phyloP scores from a whole-genome alignment of 2,329 filamentous ascomycete species.

The Shiraia sp. region DNA sequence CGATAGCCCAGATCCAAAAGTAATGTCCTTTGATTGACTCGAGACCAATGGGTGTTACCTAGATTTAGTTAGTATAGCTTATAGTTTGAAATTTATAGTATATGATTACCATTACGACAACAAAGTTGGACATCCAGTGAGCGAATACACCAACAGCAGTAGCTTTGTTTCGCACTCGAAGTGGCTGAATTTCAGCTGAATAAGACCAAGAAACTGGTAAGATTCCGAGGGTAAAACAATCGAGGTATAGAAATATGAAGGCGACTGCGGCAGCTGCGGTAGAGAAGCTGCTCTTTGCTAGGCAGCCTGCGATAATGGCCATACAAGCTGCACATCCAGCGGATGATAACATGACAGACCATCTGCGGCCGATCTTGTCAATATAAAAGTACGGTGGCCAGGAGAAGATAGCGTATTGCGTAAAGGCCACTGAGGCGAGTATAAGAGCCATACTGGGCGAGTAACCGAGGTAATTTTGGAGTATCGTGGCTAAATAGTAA shows the following conservation, averaged over 20 bases:
- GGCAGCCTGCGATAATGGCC: slow-evolving; percentile 40
- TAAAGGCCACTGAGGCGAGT: slow-evolving; percentile 47
- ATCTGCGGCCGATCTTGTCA: slow-evolving; percentile 50
- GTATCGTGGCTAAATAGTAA: slow-evolving; percentile 46
- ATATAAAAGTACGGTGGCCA: slow-evolving; percentile 50
- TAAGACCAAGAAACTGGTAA: slow-evolving; percentile 54
- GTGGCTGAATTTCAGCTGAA: slow-evolving; percentile 54
- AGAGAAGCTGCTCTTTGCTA: slow-evolving; percentile 25
- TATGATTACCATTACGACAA: slow-evolving; percentile 58
- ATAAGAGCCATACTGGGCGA: slow-evolving; percentile 31
- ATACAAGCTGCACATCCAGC: slow-evolving; percentile 41
- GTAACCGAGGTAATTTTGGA: slow-evolving; percentile 42
- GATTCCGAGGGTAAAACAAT: slow-evolving; percentile 25
- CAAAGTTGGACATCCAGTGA: slow-evolving; percentile 56
- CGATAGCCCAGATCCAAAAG: slow-evolving; percentile 57
- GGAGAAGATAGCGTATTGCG: slow-evolving; percentile 50
- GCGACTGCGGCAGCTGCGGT: slow-evolving; percentile 45
- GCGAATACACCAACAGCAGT: slow-evolving; percentile 54
- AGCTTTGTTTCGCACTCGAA: slow-evolving; percentile 54
- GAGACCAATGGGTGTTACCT: slow-evolving; percentile 47
- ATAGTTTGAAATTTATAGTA: no score
- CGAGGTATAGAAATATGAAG: slow-evolving; percentile 38
- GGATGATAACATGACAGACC: slow-evolving; percentile 25
- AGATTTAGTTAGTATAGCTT: no score
- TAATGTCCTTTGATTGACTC: slow-evolving; percentile 45